Percentiles rank a stretch among this genome's conserved stretches.
Evolutionary conservation across 345 rosid genomes (phyloP).

Genomic region (Mallotus nudiflorus): DNA sequence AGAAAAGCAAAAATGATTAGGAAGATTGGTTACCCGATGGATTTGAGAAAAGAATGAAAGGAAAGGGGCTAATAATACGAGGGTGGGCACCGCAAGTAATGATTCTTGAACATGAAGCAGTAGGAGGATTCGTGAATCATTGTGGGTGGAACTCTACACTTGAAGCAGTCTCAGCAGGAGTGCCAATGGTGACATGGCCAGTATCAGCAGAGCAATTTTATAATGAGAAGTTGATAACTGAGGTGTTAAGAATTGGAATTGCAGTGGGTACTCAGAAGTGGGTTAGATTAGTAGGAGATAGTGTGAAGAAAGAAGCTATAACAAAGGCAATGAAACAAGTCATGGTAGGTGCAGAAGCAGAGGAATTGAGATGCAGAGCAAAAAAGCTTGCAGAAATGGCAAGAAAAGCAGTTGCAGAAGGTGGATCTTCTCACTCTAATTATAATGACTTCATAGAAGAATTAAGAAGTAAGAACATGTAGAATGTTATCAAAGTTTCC

Average conservation of each 20-base stretch:
- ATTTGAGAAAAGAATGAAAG: conserved; percentile 31
- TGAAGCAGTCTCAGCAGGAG: conserved; percentile 49
- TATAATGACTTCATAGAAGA: conserved; percentile 26
- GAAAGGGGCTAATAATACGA: conserved; percentile 32
- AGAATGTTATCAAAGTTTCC: neutral
- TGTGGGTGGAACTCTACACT: conserved; percentile 71
- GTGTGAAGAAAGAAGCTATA: conserved; percentile 39
- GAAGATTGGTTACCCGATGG: conserved; percentile 45
- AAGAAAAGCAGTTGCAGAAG: conserved; percentile 38
- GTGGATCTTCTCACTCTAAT: conserved; percentile 42
- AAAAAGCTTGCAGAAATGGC: conserved; percentile 25
- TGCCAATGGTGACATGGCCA: conserved; percentile 72
- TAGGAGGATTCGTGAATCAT: conserved; percentile 64
- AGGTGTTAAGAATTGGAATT: conserved; percentile 45
- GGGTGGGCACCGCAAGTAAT: conserved; percentile 63
- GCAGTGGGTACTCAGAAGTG: conserved; percentile 44
- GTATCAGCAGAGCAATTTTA: conserved; percentile 54
- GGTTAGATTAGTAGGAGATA: conserved; percentile 20
- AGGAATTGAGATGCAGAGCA: conserved; percentile 38
- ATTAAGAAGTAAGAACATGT: conserved; percentile 8
- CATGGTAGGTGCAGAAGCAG: conserved; percentile 45
- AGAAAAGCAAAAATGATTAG: conserved; percentile 11
- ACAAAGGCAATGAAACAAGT: conserved; percentile 42
- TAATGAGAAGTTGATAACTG: conserved; percentile 54
- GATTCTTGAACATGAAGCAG: conserved; percentile 61